phyloP scores from a whole-genome alignment of 108 stramenopile genomes.

The Pseudonitzschia multiseries region DNA sequence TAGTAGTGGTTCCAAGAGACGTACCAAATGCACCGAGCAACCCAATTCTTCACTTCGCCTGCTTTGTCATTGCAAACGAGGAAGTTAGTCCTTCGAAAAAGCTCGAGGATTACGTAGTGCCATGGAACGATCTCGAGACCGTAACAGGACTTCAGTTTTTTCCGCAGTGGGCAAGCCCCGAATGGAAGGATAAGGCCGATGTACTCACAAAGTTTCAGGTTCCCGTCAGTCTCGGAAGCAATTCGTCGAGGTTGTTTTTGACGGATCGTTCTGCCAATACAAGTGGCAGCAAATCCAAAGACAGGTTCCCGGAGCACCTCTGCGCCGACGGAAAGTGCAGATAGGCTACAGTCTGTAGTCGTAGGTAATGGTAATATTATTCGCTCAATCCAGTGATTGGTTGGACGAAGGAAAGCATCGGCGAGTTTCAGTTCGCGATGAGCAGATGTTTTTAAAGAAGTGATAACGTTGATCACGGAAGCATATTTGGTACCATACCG shows the following conservation, averaged over 20 bases:
- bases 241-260: background rate
- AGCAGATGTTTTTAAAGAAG: too few relatives aligned
- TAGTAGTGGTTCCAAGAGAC: conserved; percentile 36
- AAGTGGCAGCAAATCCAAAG: background rate
- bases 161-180: conserved; percentile 34
- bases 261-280: conserved; percentile 8
- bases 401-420: too few relatives aligned
- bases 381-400: too few relatives aligned
- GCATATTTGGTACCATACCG: too few relatives aligned
- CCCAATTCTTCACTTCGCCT: conserved; percentile 55
- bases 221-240: conserved; percentile 1
- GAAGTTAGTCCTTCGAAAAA: conserved; percentile 28
- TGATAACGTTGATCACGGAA: too few relatives aligned
- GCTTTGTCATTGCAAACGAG: conserved; percentile 81
- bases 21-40: background rate
- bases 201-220: conserved; percentile 16
- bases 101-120: conserved; percentile 67
- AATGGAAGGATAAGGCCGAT: conserved; percentile 36
- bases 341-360: too few relatives aligned
- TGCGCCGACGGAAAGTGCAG: conserved; percentile 6
- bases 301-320: background rate
- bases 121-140: conserved; percentile 80
- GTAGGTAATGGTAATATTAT: too few relatives aligned
- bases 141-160: conserved; percentile 79
- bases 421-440: too few relatives aligned